phyloP scores from a whole-genome alignment of 441 rosid species.

The Hura crepitans region DNA sequence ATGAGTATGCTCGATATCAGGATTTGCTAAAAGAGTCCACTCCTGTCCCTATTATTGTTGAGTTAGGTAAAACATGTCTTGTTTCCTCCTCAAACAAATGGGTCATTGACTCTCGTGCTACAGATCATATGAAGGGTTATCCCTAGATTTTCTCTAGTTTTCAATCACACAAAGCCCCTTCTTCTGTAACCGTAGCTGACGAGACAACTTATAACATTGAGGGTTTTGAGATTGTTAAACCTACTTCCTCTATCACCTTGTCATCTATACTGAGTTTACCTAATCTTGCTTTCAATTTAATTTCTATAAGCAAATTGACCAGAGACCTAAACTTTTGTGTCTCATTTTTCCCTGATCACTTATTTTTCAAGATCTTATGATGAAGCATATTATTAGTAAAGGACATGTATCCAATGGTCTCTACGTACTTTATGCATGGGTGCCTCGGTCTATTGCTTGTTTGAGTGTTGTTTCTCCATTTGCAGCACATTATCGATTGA shows the following conservation, averaged over 20 bases:
- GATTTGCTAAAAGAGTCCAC: too few relatives aligned
- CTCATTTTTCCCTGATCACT: not conserved
- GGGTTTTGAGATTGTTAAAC: not conserved
- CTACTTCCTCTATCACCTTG: not conserved
- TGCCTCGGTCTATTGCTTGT: not conserved
- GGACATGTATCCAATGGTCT: too few relatives aligned
- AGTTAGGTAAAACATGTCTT: too few relatives aligned
- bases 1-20: too few relatives aligned
- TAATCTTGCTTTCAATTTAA: not conserved
- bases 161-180: not conserved
- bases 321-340: not conserved
- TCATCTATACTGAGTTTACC: not conserved
- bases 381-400: not conserved
- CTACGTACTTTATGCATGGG: not conserved
- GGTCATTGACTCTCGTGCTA: too few relatives aligned
- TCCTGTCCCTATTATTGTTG: too few relatives aligned
- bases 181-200: not conserved
- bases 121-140: not conserved
- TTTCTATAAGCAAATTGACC: not conserved
- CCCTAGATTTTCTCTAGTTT: not conserved
- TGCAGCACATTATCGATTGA: too few relatives aligned
- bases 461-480: too few relatives aligned
- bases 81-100: too few relatives aligned
- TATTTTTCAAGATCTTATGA: not conserved
- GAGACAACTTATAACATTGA: not conserved